Conservation (phyloP, 2,329 filamentous ascomycete genomes). For the Colletotrichum melonis region DNA sequence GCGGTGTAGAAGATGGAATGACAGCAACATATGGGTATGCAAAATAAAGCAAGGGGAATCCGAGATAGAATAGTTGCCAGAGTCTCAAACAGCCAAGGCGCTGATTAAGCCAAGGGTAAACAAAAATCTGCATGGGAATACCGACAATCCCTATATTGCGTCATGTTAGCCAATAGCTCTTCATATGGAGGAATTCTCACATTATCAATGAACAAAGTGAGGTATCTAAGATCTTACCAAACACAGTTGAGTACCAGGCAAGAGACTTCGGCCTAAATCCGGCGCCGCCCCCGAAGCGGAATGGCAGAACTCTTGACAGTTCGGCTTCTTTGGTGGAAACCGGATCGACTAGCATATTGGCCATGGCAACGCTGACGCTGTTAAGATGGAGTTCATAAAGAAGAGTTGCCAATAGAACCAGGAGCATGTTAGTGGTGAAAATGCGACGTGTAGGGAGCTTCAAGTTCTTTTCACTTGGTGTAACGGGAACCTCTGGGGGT, state of each 20-base stretch:
- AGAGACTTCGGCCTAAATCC: background rate
- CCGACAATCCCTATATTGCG: background rate
- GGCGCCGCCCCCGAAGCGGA: conserved; percentile 7
- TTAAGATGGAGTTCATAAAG: background rate
- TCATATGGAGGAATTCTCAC: too few species aligned
- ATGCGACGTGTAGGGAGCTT: background rate
- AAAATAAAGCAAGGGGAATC: background rate
- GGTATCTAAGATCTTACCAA: background rate
- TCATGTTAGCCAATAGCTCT: too few species aligned
- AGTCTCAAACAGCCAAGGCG: background rate
- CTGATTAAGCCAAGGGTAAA: background rate
- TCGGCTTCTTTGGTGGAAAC: background rate
- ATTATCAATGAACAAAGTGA: too few species aligned
- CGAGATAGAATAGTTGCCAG: background rate
- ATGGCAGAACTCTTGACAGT: background rate
- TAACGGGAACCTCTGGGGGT: too few species aligned
- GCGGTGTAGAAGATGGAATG: background rate
- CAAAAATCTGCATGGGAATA: background rate
- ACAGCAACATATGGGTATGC: background rate
- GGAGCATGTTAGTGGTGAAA: conserved; percentile 1
- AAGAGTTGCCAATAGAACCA: background rate
- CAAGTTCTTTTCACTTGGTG: too few species aligned
- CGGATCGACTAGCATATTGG: background rate
- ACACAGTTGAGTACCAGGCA: background rate
- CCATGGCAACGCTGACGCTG: background rate